Base-by-base conservation (phyloP, 208 protist genomes). In the Trypanosoma cruzi region DNA sequence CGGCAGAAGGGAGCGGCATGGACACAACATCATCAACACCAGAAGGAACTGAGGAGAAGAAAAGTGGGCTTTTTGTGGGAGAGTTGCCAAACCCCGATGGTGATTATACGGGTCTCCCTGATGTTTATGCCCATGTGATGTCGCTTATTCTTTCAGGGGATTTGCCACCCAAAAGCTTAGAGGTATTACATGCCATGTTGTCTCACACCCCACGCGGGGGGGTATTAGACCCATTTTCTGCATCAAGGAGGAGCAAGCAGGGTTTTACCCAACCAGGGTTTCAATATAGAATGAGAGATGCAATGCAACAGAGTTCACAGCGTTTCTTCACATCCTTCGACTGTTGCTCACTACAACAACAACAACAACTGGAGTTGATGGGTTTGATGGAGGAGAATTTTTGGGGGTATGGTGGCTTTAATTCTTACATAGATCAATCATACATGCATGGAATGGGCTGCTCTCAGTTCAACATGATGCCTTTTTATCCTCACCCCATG, bases 101-200 rank as follows among this genome's bases (percentile, higher is more conserved):
- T 18, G 58, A 20, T 11, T 24, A 60, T 26, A 8, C 32, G 22
- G 22, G 36, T 20, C 36, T 34, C 22, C 40, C 40, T 11, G 57
- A 61, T 46, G 49, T 55, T 36, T 49, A 61, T 5, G n/a, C 16
- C 10, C 50, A 77, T 52, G 44, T 77, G 20, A 46, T 60, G 22
- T 65, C 56, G 32, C 26, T 77, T 34, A 61, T 77, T 63, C 58
- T 24, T 0, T 64, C 64, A 2, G 71, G 71, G 4, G 36, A 60
- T 2, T 49, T 77, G 2, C 56, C 71, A 32, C 36, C 57, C 18
- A 64, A 77, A 22, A 71, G 63, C 60, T 29, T 71, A 26, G 64
- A 77, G 24, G 64, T 77, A 16, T 37, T 77, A 14, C 42, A 77
- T 24, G 62, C 64, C 1, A 77, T 77, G 42, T 32, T 77, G 10